Percentiles rank a stretch among this genome's conserved stretches.
Conservation (phyloP, 2,329 filamentous ascomycete genomes). For the Fusarium newnesense region DNA sequence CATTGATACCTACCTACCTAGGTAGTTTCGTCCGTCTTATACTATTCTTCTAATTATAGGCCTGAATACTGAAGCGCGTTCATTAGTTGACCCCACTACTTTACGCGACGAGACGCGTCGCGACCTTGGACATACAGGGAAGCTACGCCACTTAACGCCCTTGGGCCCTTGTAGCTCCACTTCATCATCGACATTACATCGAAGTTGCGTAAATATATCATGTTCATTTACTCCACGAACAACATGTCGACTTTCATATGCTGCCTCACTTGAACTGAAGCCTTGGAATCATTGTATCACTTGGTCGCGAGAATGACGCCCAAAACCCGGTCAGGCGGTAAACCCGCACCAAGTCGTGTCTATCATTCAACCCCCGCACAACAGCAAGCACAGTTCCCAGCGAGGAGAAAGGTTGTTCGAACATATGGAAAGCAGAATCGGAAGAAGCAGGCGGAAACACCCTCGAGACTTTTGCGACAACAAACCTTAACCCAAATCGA, state of each 20-base stretch:
- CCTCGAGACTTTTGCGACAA: conserved; percentile 46
- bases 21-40: neutral
- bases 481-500: conserved; percentile 57
- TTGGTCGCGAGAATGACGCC: conserved; percentile 47
- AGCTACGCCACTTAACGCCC: conserved; percentile 36
- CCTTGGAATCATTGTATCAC: neutral
- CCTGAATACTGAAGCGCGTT: neutral
- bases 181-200: conserved; percentile 18
- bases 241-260: conserved; percentile 13
- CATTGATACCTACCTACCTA: neutral
- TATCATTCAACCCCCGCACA: conserved; percentile 52
- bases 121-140: neutral
- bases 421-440: conserved; percentile 48
- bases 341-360: conserved; percentile 50
- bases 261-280: neutral
- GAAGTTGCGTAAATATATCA: conserved; percentile 11
- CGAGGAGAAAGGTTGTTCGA: conserved; percentile 48
- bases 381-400: conserved; percentile 54
- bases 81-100: conserved; percentile 8
- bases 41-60: conserved; percentile 12
- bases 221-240: neutral
- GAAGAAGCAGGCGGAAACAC: conserved; percentile 31
- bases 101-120: conserved; percentile 43
- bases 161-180: conserved; percentile 28
- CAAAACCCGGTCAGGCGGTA: conserved; percentile 52